phyloP scores from a whole-genome alignment of 2,329 filamentous ascomycete genomes.

The Paraphaeosphaeria sporulosa region DNA sequence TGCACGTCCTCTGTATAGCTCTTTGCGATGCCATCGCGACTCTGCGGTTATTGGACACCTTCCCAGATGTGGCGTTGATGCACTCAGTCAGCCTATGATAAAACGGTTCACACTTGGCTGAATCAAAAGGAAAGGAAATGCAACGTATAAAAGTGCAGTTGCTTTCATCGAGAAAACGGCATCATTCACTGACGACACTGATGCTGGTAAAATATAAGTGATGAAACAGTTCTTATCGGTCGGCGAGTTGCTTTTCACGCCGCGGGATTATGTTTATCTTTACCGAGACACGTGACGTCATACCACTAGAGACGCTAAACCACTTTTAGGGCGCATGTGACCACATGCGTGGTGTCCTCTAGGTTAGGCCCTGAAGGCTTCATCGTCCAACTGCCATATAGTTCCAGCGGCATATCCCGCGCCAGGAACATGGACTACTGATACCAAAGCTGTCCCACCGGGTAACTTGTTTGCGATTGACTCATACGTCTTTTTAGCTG shows the following conservation, averaged over 20 bases:
- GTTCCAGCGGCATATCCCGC: no score
- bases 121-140: not conserved
- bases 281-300: slow-evolving; percentile 12
- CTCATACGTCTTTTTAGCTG: no score
- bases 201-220: not conserved
- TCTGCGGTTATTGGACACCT: not conserved
- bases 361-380: no score
- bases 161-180: not conserved
- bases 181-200: not conserved
- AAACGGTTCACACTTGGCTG: not conserved
- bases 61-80: not conserved
- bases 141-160: not conserved
- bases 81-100: not conserved
- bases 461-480: no score
- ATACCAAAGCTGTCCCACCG: no score
- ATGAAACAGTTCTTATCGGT: slow-evolving; percentile 5
- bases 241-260: slow-evolving; percentile 9
- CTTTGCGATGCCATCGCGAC: not conserved
- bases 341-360: no score
- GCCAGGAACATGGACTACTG: no score
- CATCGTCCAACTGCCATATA: no score
- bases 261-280: not conserved
- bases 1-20: not conserved
- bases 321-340: no score
- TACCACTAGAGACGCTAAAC: no score